Percentiles rank a stretch among this genome's conserved stretches.
Evolutionary conservation across 1,284 basidiomycete species (phyloP).

Genomic region (Xerocomus nothofagi): DNA sequence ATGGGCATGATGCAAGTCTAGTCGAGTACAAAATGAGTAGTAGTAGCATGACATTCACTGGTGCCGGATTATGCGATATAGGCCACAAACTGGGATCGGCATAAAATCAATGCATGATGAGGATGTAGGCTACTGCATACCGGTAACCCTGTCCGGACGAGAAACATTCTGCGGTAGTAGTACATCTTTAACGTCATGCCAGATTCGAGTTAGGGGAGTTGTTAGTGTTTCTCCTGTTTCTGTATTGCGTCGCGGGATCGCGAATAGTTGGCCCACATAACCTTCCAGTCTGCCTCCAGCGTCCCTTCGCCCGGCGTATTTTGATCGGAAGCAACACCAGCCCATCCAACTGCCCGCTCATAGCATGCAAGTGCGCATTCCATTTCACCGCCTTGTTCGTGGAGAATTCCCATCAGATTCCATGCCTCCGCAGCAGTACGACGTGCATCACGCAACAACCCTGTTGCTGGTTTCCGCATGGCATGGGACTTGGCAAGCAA

Average conservation of each 20-base stretch:
- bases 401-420: conserved; percentile 54
- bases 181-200: background rate
- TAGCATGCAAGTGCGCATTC: conserved; percentile 53
- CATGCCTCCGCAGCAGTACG: conserved; percentile 72
- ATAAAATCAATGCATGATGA: too few species aligned
- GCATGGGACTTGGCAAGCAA: conserved; percentile 46
- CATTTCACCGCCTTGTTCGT: conserved; percentile 39
- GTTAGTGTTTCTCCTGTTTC: conserved; percentile 5
- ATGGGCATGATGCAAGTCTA: too few species aligned
- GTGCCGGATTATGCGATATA: too few species aligned
- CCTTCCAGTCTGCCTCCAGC: conserved; percentile 57
- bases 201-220: background rate
- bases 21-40: too few species aligned
- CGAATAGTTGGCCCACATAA: conserved; percentile 50
- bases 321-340: conserved; percentile 46
- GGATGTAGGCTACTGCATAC: too few species aligned
- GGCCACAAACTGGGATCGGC: too few species aligned
- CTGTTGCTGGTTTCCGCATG: conserved; percentile 56
- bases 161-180: background rate
- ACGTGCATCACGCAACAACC: conserved; percentile 66
- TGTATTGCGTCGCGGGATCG: conserved; percentile 35
- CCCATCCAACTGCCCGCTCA: conserved; percentile 63
- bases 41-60: too few species aligned
- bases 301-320: conserved; percentile 50
- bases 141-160: background rate